Conservation (phyloP, 2,329 filamentous ascomycete genomes). For the Aphanocladium album region DNA sequence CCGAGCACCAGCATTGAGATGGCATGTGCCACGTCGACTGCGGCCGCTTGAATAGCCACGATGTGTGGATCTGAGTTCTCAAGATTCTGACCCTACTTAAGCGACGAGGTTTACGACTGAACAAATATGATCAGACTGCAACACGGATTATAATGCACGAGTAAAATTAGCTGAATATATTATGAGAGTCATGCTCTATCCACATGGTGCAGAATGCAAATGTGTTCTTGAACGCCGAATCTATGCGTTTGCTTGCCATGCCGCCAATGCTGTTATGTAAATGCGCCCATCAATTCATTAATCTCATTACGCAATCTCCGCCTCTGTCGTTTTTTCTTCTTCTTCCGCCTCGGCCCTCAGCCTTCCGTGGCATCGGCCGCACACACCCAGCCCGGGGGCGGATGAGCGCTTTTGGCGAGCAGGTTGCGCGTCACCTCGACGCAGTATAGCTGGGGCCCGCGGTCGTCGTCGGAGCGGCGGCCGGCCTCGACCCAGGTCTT, state of each 20-base stretch:
- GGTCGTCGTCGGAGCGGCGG: slow-evolving; percentile 24
- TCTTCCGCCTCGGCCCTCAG: background rate
- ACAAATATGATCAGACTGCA: background rate
- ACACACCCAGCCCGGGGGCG: slow-evolving; percentile 15
- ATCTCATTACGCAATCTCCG: too few relatives aligned
- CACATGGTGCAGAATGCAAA: background rate
- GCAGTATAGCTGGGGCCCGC: slow-evolving; percentile 29
- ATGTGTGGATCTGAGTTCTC: background rate
- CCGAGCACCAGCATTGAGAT: slow-evolving; percentile 11
- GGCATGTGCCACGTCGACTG: background rate
- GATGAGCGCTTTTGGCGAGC: slow-evolving; percentile 28
- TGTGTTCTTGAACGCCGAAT: background rate
- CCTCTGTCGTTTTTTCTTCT: too few relatives aligned
- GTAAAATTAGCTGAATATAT: background rate
- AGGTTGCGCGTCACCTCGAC: slow-evolving; percentile 32
- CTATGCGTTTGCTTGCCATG: background rate
- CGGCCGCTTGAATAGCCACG: background rate
- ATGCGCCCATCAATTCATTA: too few relatives aligned
- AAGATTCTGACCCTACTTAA: background rate
- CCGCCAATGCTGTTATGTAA: too few relatives aligned
- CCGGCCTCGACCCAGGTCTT: slow-evolving; percentile 30
- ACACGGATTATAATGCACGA: background rate
- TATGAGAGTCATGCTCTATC: background rate
- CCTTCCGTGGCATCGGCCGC: background rate
- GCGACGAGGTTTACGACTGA: too few relatives aligned